phyloP scores from a whole-genome alignment of 305 asterid species.

The Petunia hybrid region DNA sequence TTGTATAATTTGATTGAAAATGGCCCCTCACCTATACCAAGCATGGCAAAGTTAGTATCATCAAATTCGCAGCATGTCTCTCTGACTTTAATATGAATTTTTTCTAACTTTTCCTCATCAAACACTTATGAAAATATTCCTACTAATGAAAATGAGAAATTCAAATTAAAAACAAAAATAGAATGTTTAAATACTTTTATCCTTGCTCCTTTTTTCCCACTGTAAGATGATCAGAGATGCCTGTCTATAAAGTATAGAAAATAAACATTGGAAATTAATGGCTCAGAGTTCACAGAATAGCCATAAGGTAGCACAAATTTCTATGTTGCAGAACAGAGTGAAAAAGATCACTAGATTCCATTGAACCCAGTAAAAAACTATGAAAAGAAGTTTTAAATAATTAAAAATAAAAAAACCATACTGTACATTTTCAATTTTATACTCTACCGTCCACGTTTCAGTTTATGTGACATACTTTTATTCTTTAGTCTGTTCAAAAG shows the following conservation, averaged over 20 bases:
- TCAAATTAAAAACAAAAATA: background rate
- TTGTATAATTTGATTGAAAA: conserved; percentile 28
- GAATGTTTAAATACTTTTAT: background rate
- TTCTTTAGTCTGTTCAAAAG: too few species aligned
- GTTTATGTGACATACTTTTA: too few species aligned
- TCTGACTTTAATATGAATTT: background rate
- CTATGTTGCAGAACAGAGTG: conserved; percentile 24
- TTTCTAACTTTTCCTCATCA: background rate
- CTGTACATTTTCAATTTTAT: background rate
- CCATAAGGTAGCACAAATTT: conserved; percentile 22
- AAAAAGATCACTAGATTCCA: conserved; percentile 29
- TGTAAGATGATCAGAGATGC: too few species aligned
- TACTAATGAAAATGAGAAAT: background rate
- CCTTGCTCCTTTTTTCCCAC: background rate
- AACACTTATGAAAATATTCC: background rate
- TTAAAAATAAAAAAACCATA: background rate
- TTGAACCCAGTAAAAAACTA: conserved; percentile 13
- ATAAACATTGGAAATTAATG: background rate
- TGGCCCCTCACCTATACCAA: conserved; percentile 27
- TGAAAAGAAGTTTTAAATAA: background rate
- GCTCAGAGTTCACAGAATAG: background rate
- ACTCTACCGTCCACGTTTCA: too few species aligned
- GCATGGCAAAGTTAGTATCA: conserved; percentile 27
- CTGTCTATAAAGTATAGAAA: background rate
- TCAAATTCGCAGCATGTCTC: conserved; percentile 20